Evolutionary conservation across 2,329 filamentous ascomycete species (phyloP).

Genomic region (Aureobasidium sp.): DNA sequence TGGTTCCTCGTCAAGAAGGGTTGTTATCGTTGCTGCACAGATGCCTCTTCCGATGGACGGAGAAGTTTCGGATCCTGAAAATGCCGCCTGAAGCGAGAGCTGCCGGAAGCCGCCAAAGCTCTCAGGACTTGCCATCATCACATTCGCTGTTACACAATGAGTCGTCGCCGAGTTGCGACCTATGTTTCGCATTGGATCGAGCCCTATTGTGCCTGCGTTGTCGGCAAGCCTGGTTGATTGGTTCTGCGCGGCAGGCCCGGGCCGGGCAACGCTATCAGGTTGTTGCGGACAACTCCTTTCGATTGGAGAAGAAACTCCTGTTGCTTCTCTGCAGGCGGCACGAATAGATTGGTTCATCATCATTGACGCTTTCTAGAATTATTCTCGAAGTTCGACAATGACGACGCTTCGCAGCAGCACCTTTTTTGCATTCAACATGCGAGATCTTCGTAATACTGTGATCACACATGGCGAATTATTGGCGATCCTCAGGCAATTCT

Average conservation of each 20-base stretch:
- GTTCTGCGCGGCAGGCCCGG: neutral
- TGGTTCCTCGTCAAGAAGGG: neutral
- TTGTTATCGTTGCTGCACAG: neutral
- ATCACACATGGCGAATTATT: neutral
- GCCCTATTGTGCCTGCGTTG: neutral
- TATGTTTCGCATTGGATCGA: neutral
- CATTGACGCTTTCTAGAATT: neutral
- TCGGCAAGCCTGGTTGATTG: neutral
- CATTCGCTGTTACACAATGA: neutral
- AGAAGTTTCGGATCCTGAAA: neutral
- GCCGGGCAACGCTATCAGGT: neutral
- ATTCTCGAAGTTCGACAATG: neutral
- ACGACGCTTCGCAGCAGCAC: neutral
- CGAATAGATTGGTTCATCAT: neutral
- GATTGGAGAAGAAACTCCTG: neutral
- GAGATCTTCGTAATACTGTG: neutral
- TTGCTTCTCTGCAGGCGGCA: neutral
- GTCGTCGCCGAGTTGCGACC: neutral
- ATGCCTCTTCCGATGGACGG: neutral
- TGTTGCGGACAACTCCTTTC: neutral
- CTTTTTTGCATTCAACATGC: neutral
- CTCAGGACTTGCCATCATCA: neutral
- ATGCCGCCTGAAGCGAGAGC: neutral
- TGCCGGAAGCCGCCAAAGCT: neutral
- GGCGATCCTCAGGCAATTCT: slow-evolving; percentile 5